Evolutionary conservation across 805 yeast genomes (phyloP), one percentile per base, ranked within the genome.

Genomic region (Jamesozyma piceae): DNA sequence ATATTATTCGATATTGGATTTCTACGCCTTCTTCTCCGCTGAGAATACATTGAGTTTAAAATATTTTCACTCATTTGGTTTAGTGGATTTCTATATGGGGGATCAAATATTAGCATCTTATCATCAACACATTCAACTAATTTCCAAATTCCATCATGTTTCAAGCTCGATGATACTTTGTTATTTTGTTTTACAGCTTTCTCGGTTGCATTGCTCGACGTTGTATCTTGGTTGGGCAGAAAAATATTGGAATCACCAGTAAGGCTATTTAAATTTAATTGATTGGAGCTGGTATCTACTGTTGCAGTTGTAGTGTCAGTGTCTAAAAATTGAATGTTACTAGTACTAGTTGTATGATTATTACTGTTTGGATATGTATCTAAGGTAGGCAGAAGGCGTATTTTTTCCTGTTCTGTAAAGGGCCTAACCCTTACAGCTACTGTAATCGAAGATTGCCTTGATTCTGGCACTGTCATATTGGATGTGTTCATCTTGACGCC

Each of bases 371-470:
- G 6, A 11, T 24, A 24, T 6, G 10, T 24, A 11, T 20, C 36
- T 17, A 13, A 3, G 3, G 26, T 54, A 35, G 60, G 62, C 2
- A 74, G 64, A 32, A 80, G 63, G 40, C 69, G 73, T 15, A 66
- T 52, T n/a, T 58, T 53, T 61, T 87, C 95, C 0, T 57, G 43
- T 1, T 56, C 51, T 0, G 90, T 84, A 65, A 87, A 85, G 2
- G 96, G 96, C 43, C 96, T 68, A 6, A 87, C 88, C 35, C 96
- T 67, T 1, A 87, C 89, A 1, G 86, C 81, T 11, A 83, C 92
- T 3, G 76, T 71, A 36, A 82, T 80, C 1, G 89, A 80, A 1
- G 89, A 78, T 54, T 77, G 57, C 21, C 55, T 22, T 14, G 47
- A 17, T 13, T 39, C 47, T n/a, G 47, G 43, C 14, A 20, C 32